Evolutionary conservation across 768 basidiomycete species (phyloP).

Genomic region (Naganishia randhawae): DNA sequence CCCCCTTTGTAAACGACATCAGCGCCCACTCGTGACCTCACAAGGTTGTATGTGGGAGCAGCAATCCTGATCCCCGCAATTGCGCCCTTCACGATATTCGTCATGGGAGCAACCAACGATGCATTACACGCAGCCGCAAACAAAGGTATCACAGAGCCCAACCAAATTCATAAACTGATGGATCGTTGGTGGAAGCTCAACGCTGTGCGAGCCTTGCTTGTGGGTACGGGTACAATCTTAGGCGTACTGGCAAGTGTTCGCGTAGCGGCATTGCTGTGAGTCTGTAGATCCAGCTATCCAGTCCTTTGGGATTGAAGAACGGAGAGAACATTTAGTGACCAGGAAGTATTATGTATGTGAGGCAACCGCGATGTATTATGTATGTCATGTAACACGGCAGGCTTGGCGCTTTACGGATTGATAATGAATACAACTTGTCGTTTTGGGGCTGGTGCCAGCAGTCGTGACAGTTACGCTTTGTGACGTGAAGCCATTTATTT

Average conservation of each 20-base stretch:
- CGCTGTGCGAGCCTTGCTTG: not conserved
- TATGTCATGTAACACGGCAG: not conserved
- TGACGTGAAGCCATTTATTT: not conserved
- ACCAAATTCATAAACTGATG: not conserved
- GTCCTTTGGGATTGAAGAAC: not conserved
- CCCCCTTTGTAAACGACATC: not conserved
- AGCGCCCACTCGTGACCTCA: slow-evolving; percentile 5
- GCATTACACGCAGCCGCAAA: slow-evolving; percentile 1
- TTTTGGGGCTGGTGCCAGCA: not conserved
- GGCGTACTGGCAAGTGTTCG: not conserved
- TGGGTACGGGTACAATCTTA: not conserved
- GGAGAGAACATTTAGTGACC: too few relatives aligned
- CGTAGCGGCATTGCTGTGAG: not conserved
- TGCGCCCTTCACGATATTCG: slow-evolving; percentile 10
- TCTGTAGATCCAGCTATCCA: not conserved
- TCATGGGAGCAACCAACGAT: slow-evolving; percentile 8
- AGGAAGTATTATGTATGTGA: not conserved
- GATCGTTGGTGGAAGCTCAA: slow-evolving; percentile 20
- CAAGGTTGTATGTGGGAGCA: not conserved
- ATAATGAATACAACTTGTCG: not conserved
- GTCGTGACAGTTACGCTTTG: not conserved
- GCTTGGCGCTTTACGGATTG: too few relatives aligned
- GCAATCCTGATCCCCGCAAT: not conserved
- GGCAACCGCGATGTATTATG: too few relatives aligned
- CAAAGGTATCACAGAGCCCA: not conserved